Percentiles rank a stretch among this genome's conserved stretches.
Conservation (phyloP, 768 basidiomycete genomes). For the Arthromyces matolae region DNA sequence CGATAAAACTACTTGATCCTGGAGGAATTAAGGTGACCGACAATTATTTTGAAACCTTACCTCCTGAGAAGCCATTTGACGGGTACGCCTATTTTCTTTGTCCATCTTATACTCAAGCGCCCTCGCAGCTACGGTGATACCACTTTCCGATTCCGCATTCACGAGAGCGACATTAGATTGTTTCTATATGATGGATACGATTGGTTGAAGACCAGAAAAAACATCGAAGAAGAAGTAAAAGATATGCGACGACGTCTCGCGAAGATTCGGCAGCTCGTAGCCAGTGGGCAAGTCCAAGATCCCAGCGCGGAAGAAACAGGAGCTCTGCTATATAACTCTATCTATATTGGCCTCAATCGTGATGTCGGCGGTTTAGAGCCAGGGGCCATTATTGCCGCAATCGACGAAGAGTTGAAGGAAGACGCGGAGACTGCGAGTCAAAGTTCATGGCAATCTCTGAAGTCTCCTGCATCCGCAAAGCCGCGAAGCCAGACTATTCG, state of each 20-base stretch:
- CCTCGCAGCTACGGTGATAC: slow-evolving; percentile 41
- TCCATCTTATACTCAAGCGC: not conserved
- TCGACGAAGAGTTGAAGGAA: slow-evolving; percentile 85
- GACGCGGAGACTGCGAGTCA: slow-evolving; percentile 71
- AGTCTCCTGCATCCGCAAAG: slow-evolving; percentile 44
- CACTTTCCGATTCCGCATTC: slow-evolving; percentile 49
- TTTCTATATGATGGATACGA: slow-evolving; percentile 93
- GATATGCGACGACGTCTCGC: slow-evolving; percentile 83
- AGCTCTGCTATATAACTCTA: slow-evolving; percentile 86
- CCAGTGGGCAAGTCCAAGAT: slow-evolving; percentile 84
- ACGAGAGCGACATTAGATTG: slow-evolving; percentile 60
- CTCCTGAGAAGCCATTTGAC: slow-evolving; percentile 45
- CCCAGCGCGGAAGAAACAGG: slow-evolving; percentile 69
- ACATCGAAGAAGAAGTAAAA: slow-evolving; percentile 84
- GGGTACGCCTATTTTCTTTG: slow-evolving; percentile 37
- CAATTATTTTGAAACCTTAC: slow-evolving; percentile 66
- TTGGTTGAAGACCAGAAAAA: slow-evolving; percentile 81
- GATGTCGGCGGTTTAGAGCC: slow-evolving; percentile 73
- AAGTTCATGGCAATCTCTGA: slow-evolving; percentile 90
- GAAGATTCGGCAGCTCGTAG: slow-evolving; percentile 89
- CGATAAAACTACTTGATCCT: slow-evolving; percentile 69
- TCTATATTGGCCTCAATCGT: slow-evolving; percentile 87
- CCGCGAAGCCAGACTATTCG: slow-evolving; percentile 35
- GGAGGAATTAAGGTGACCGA: slow-evolving; percentile 67
- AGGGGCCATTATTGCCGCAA: slow-evolving; percentile 78